Percentiles rank a stretch among this genome's conserved stretches.
Conservation (phyloP, 1,284 basidiomycete species). For the Trichosporon inkin region DNA sequence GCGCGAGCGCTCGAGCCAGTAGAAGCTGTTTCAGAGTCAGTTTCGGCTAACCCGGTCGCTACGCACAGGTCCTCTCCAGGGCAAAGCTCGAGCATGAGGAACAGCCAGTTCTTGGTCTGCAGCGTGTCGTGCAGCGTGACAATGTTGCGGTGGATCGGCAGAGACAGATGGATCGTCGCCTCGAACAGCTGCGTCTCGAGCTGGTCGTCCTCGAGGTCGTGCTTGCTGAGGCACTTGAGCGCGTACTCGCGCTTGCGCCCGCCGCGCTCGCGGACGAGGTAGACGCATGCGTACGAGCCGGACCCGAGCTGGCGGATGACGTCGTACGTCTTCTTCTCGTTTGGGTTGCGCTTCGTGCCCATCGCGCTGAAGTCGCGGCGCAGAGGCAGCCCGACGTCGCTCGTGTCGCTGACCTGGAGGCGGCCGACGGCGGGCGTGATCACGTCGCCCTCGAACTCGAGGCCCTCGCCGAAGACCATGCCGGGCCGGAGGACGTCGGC, state of each 20-base stretch:
- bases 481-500: conserved; percentile 38
- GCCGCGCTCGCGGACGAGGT: conserved; percentile 82
- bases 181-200: conserved; percentile 83
- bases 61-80: conserved; percentile 75
- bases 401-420: conserved; percentile 21
- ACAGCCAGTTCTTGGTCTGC: conserved; percentile 72
- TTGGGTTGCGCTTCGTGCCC: conserved; percentile 23
- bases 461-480: conserved; percentile 47
- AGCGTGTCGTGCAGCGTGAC: conserved; percentile 89
- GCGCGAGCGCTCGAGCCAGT: conserved; percentile 90
- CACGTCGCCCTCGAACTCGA: conserved; percentile 46
- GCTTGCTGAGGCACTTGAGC: conserved; percentile 92
- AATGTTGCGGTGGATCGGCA: conserved; percentile 87
- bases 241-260: conserved; percentile 79
- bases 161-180: conserved; percentile 91
- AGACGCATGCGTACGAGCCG: conserved; percentile 89
- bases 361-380: conserved; percentile 43
- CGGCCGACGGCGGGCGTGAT: conserved; percentile 43
- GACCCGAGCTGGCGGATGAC: conserved; percentile 79
- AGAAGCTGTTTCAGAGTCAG: conserved; percentile 58
- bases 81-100: conserved; percentile 83
- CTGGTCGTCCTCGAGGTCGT: conserved; percentile 79
- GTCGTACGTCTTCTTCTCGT: conserved; percentile 57
- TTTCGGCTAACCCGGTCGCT: neutral
- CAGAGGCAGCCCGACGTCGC: conserved; percentile 33